Conservation (phyloP, 148 eudicot genomes). For the Salicornia ramosissima region DNA sequence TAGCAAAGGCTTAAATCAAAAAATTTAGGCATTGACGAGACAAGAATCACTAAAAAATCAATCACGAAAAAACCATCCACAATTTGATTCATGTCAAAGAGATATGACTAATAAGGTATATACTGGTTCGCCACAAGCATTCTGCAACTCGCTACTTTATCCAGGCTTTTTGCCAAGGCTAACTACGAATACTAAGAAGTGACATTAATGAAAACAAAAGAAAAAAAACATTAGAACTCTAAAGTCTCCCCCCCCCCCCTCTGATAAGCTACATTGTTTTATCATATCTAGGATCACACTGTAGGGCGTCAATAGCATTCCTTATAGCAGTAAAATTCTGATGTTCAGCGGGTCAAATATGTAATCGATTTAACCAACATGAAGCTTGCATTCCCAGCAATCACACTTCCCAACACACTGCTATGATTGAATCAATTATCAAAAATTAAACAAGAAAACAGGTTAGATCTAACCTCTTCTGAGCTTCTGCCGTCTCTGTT, state of each 20-base stretch:
- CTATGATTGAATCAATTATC: neutral
- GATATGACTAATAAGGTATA: no score
- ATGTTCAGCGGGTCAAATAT: neutral
- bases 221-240: neutral
- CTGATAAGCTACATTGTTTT: neutral
- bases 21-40: no score
- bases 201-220: no score
- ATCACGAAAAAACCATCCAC: no score
- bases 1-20: no score
- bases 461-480: slow-evolving; percentile 31
- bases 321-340: neutral
- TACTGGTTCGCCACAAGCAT: no score
- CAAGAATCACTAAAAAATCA: no score
- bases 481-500: slow-evolving; percentile 1
- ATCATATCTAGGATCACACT: neutral
- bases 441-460: slow-evolving; percentile 2
- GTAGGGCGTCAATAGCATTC: neutral
- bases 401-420: neutral
- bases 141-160: no score
- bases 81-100: neutral
- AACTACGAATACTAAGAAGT: no score
- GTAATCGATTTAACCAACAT: neutral
- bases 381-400: slow-evolving; percentile 10
- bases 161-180: no score
- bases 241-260: no score